Evolutionary conservation across 352 stramenopile genomes (phyloP).

Genomic region (Phytopythium kandeliae): DNA sequence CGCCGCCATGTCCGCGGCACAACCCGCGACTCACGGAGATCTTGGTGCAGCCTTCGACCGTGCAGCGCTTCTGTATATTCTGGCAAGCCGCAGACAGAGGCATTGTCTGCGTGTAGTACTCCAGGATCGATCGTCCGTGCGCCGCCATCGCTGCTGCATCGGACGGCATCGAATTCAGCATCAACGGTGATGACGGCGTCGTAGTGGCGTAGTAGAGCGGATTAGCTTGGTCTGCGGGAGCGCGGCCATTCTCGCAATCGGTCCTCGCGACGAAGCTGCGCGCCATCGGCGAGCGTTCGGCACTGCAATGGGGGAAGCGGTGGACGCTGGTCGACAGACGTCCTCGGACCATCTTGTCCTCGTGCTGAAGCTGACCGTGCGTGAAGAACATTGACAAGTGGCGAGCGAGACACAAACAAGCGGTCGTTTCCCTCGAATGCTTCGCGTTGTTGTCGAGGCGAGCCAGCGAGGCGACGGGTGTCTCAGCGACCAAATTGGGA

Average conservation of each 20-base stretch:
- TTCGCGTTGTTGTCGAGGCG: no score
- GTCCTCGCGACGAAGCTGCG: no score
- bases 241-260: no score
- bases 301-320: no score
- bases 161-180: background rate
- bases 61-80: constrained; percentile 57
- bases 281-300: no score
- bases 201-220: background rate
- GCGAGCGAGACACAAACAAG: no score
- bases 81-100: constrained; percentile 46
- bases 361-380: no score
- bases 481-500: constrained; percentile 2
- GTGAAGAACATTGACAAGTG: no score
- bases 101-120: constrained; percentile 33
- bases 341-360: no score
- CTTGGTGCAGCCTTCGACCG: constrained; percentile 48
- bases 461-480: background rate
- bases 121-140: constrained; percentile 19
- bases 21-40: constrained; percentile 60
- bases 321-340: no score
- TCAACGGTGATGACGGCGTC: background rate
- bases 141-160: background rate
- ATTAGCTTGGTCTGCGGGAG: background rate
- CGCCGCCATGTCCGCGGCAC: constrained; percentile 61
- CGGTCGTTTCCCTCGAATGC: no score